Percentiles rank a stretch among this genome's conserved stretches.
phyloP scores from a whole-genome alignment of 768 basidiomycete species.

The Daedaleopsis nitida region DNA sequence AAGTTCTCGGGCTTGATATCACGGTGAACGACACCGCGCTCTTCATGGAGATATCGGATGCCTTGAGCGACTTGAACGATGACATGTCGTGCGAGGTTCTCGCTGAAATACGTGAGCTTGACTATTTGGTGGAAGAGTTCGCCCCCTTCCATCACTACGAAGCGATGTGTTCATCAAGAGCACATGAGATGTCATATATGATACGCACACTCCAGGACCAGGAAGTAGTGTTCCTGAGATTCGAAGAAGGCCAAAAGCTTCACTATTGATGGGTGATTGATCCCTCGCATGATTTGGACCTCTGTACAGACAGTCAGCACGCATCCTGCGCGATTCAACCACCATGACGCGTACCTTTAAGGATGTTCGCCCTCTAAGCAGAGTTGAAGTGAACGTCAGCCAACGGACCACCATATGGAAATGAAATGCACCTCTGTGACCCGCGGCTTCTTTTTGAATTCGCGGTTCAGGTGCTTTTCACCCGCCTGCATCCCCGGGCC shows the following conservation, averaged over 20 bases:
- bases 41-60: conserved; percentile 95
- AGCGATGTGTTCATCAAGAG: conserved; percentile 15
- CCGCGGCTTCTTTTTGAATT: conserved; percentile 97
- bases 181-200: neutral
- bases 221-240: conserved; percentile 90
- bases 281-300: conserved; percentile 99
- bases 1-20: conserved; percentile 99
- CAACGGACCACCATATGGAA: conserved; percentile 21
- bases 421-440: conserved; percentile 84
- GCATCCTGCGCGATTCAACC: neutral
- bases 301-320: conserved; percentile 47
- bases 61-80: conserved; percentile 95
- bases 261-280: conserved; percentile 89
- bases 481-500: conserved; percentile 60
- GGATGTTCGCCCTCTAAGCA: conserved; percentile 89
- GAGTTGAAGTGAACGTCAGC: conserved; percentile 24
- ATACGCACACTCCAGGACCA: conserved; percentile 84
- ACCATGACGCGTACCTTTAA: conserved; percentile 72
- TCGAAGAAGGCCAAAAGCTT: conserved; percentile 92
- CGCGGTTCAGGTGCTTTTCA: conserved; percentile 89
- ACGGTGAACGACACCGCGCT: conserved; percentile 96
- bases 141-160: conserved; percentile 91
- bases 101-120: conserved; percentile 98
- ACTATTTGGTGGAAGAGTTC: conserved; percentile 99
- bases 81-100: conserved; percentile 95